Conservation (phyloP, 1,284 basidiomycete species). For the Bondarzewia mesenterica region DNA sequence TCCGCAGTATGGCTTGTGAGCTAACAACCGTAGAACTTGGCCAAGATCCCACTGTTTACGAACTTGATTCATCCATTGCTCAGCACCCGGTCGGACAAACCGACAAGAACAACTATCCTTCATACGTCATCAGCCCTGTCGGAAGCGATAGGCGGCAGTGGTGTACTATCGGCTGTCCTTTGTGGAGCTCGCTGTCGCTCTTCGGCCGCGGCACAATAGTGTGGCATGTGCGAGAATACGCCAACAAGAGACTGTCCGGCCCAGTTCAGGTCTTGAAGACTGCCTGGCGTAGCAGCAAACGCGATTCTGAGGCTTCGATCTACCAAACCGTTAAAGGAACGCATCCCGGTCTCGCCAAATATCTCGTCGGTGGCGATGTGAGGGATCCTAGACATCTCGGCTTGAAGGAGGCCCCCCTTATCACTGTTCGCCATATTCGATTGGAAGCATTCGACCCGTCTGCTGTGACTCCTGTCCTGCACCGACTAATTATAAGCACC, state of each 20-base stretch:
- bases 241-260: not conserved
- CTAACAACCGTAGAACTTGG: constrained; percentile 7
- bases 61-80: not conserved
- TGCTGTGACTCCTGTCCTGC: not conserved
- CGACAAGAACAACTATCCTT: not conserved
- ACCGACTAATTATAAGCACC: constrained; percentile 6
- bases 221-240: constrained; percentile 8
- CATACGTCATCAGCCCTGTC: not conserved
- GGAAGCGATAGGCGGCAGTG: not conserved
- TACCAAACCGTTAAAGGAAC: constrained; percentile 2
- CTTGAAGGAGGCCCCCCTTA: not conserved
- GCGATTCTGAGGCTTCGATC: constrained; percentile 8
- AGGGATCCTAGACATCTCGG: not conserved
- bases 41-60: constrained; percentile 10
- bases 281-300: constrained; percentile 10
- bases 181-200: constrained; percentile 14
- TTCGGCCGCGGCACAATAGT: constrained; percentile 13
- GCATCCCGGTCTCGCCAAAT: not conserved
- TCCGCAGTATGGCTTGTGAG: constrained; percentile 5
- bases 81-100: not conserved
- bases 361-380: constrained; percentile 1
- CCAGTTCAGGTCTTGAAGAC: constrained; percentile 11
- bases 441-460: not conserved
- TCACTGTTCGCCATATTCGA: not conserved
- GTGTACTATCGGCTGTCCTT: constrained; percentile 8